Conservation (phyloP, 2,329 filamentous ascomycete species). For the Diaporthe citrichinensis region DNA sequence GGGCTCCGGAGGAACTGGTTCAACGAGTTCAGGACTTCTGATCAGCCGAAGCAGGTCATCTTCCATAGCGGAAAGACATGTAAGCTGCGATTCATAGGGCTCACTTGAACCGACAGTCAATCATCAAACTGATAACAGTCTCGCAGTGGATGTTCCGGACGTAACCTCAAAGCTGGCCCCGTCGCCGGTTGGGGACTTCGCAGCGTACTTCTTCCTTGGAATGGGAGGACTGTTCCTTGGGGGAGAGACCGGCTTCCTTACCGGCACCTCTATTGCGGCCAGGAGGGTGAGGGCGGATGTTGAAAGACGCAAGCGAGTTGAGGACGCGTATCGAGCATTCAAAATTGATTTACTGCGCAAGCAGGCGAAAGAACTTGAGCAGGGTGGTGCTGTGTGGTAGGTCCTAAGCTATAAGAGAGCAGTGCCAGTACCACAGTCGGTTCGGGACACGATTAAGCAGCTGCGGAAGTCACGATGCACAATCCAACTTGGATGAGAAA, state of each 20-base stretch:
- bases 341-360: constrained; percentile 73
- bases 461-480: background rate
- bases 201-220: constrained; percentile 74
- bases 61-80: constrained; percentile 73
- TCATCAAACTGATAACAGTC: background rate
- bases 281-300: constrained; percentile 67
- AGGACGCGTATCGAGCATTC: constrained; percentile 74
- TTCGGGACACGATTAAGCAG: too few species aligned
- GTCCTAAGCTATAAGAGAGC: background rate
- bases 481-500: too few species aligned
- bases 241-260: constrained; percentile 73
- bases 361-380: constrained; percentile 70
- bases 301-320: constrained; percentile 68
- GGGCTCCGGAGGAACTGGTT: constrained; percentile 70
- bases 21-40: constrained; percentile 70
- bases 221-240: constrained; percentile 74
- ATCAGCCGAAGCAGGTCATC: constrained; percentile 73
- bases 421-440: too few species aligned
- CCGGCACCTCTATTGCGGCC: constrained; percentile 68
- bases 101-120: background rate
- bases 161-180: constrained; percentile 70
- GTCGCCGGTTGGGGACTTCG: constrained; percentile 70
- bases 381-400: constrained; percentile 15
- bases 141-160: constrained; percentile 71
- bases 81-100: constrained; percentile 47